Percentiles rank a stretch among this genome's conserved stretches.
Evolutionary conservation across 345 rosid species (phyloP).

Genomic region (Carallia pectinifolia): DNA sequence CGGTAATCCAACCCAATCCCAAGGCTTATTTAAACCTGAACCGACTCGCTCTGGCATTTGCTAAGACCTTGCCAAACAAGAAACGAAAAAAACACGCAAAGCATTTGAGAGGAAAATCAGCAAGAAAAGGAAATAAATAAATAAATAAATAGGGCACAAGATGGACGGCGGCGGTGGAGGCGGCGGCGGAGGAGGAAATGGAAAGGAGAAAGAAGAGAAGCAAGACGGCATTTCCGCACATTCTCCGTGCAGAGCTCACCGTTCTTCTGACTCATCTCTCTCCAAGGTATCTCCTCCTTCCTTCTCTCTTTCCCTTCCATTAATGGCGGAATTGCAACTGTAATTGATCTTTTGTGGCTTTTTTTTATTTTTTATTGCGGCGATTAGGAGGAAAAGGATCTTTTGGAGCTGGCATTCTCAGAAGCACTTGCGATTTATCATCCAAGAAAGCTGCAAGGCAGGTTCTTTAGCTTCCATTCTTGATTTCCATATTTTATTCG

Average conservation of each 20-base stretch:
- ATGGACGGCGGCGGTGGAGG: conserved; percentile 14
- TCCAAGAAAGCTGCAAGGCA: conserved; percentile 75
- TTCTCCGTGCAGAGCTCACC: conserved; percentile 90
- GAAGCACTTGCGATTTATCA: conserved; percentile 94
- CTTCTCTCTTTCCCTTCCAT: not conserved
- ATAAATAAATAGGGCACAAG: not conserved
- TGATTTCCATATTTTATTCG: not conserved
- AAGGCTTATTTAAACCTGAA: no score
- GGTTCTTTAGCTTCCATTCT: not conserved
- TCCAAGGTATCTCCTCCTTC: conserved; percentile 54
- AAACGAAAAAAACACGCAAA: no score
- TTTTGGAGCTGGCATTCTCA: conserved; percentile 80
- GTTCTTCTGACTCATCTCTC: conserved; percentile 91
- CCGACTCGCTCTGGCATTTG: no score
- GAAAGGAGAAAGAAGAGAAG: conserved; percentile 56
- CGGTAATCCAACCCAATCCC: no score
- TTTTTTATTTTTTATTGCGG: conserved; percentile 10
- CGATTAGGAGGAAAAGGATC: conserved; percentile 82
- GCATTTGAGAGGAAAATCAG: no score
- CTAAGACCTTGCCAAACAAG: no score
- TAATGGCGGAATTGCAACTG: not conserved
- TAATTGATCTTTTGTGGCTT: not conserved
- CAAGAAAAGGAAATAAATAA: no score
- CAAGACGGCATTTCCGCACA: conserved; percentile 91
- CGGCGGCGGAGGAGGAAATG: conserved; percentile 34